phyloP scores from a whole-genome alignment of 139 green algal genomes.

The Micractinium sp. region DNA sequence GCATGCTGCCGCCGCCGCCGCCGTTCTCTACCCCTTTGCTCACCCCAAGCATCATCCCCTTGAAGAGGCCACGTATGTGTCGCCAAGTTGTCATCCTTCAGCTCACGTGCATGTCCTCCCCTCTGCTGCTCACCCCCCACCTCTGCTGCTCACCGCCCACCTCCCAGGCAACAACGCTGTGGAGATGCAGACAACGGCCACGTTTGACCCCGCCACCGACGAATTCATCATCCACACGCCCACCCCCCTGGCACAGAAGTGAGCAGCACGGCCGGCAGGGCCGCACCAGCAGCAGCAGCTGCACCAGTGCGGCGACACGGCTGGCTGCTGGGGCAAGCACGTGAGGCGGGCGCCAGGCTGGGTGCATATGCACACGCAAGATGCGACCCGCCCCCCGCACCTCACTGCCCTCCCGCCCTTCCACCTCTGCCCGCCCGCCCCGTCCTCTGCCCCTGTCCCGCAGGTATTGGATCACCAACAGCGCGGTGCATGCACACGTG shows the following conservation, averaged over 20 bases:
- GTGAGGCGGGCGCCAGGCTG: background rate
- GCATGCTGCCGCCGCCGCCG: too few species aligned
- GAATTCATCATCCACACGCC: conserved; percentile 82
- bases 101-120: too few species aligned
- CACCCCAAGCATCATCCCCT: too few species aligned
- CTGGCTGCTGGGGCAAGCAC: too few species aligned
- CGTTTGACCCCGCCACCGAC: conserved; percentile 62
- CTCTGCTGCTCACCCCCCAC: too few species aligned
- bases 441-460: background rate
- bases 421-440: background rate
- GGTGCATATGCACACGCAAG: too few species aligned
- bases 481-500: conserved; percentile 74
- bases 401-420: background rate
- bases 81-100: too few species aligned
- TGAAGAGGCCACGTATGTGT: too few species aligned
- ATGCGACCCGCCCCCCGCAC: too few species aligned
- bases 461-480: conserved; percentile 93
- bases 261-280: background rate
- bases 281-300: background rate
- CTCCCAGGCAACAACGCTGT: conserved; percentile 90
- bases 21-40: too few species aligned
- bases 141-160: too few species aligned
- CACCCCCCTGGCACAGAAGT: conserved; percentile 74
- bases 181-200: conserved; percentile 91
- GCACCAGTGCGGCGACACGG: too few species aligned